Evolutionary conservation across 257 asterid genomes (phyloP).

Genomic region (Striga asiatica): DNA sequence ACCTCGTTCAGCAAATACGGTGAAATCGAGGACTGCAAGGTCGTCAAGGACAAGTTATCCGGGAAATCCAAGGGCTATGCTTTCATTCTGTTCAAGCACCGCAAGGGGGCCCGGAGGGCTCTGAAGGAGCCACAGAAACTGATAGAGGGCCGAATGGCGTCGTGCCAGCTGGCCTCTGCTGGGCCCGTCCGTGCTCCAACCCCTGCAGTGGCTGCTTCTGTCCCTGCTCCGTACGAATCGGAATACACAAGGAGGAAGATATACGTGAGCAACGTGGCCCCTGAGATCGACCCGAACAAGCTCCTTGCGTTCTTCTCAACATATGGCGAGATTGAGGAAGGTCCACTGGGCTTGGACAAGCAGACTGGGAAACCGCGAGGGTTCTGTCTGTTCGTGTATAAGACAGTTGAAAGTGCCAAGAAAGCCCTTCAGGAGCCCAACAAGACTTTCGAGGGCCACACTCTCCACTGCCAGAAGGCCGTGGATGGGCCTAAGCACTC

Average conservation of each 20-base stretch:
- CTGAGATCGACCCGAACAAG: slow-evolving; percentile 53
- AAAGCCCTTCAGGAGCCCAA: slow-evolving; percentile 62
- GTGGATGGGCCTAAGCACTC: slow-evolving; percentile 52
- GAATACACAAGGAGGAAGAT: slow-evolving; percentile 78
- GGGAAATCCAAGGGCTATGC: slow-evolving; percentile 69
- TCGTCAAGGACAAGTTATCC: slow-evolving; percentile 42
- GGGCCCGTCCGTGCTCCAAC: slow-evolving; percentile 63
- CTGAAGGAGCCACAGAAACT: slow-evolving; percentile 57
- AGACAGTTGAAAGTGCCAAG: slow-evolving; percentile 36
- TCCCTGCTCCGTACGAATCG: slow-evolving; percentile 25
- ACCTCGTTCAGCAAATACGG: slow-evolving; percentile 47
- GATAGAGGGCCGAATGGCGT: slow-evolving; percentile 61
- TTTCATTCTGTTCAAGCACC: slow-evolving; percentile 51
- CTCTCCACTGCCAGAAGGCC: slow-evolving; percentile 52
- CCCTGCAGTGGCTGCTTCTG: slow-evolving; percentile 9
- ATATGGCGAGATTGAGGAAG: slow-evolving; percentile 81
- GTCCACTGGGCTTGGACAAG: slow-evolving; percentile 65
- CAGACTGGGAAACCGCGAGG: slow-evolving; percentile 56
- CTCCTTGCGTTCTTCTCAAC: slow-evolving; percentile 41
- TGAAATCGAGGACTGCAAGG: slow-evolving; percentile 71
- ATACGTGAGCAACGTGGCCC: slow-evolving; percentile 59
- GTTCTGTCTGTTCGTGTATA: slow-evolving; percentile 63
- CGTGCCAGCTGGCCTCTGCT: slow-evolving; percentile 73
- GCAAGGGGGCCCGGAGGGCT: slow-evolving; percentile 59
- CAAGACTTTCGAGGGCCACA: slow-evolving; percentile 49